phyloP scores from a whole-genome alignment of 2,329 filamentous ascomycete genomes.

The Metarhizium guizhouense region DNA sequence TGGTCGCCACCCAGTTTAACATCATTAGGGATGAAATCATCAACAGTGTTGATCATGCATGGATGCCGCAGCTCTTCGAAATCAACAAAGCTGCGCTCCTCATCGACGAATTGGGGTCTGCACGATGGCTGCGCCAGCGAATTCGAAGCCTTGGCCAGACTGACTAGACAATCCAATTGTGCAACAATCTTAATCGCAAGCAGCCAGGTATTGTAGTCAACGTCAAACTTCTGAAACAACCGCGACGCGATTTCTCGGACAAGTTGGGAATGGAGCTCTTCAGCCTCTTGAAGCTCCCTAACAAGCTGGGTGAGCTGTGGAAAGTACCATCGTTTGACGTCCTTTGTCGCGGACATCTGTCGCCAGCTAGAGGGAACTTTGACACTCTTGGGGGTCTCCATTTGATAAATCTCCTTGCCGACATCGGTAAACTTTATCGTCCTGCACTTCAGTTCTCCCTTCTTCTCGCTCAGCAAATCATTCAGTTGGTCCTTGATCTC shows the following conservation, averaged over 20 bases:
- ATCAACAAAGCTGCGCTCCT: constrained; percentile 78
- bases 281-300: constrained; percentile 81
- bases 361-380: constrained; percentile 87
- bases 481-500: constrained; percentile 66
- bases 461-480: constrained; percentile 59
- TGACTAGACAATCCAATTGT: constrained; percentile 91
- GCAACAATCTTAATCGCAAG: constrained; percentile 82
- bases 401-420: constrained; percentile 94
- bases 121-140: constrained; percentile 81
- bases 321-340: constrained; percentile 91
- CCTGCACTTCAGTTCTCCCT: constrained; percentile 64
- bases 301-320: constrained; percentile 74
- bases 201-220: constrained; percentile 78
- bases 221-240: constrained; percentile 82
- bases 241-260: constrained; percentile 75
- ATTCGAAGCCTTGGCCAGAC: constrained; percentile 79
- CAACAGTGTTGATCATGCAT: constrained; percentile 82
- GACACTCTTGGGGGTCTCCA: constrained; percentile 76
- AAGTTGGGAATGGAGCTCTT: constrained; percentile 88
- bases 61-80: constrained; percentile 90
- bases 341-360: constrained; percentile 89
- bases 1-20: constrained; percentile 73
- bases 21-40: constrained; percentile 95
- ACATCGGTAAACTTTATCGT: constrained; percentile 71
- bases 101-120: constrained; percentile 77